phyloP scores from a whole-genome alignment of 1,284 basidiomycete species.

The Ustilago curta region DNA sequence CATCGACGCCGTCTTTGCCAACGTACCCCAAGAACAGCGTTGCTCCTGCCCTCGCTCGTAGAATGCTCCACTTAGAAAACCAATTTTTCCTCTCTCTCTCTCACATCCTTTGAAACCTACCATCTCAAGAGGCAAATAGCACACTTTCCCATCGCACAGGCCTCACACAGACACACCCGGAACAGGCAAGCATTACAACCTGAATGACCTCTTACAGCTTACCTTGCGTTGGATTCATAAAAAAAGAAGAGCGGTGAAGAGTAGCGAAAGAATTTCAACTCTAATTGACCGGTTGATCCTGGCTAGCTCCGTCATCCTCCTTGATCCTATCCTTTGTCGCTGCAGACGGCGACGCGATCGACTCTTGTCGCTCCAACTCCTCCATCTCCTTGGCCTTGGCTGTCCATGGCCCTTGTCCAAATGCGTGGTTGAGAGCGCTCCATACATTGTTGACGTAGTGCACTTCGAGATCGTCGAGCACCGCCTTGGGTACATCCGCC shows the following conservation, averaged over 20 bases:
- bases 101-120: no score
- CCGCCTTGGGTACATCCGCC: conserved; percentile 66
- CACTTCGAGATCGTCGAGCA: conserved; percentile 65
- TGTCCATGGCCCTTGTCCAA: conserved; percentile 66
- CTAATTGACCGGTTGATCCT: conserved; percentile 58
- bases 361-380: conserved; percentile 47
- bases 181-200: not conserved
- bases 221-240: no score
- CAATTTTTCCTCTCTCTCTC: no score
- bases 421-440: conserved; percentile 66
- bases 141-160: not conserved
- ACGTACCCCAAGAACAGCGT: conserved; percentile 40
- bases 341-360: conserved; percentile 1
- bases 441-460: conserved; percentile 68
- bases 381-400: conserved; percentile 59
- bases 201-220: no score
- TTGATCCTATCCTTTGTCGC: conserved; percentile 34
- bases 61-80: no score
- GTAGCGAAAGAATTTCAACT: not conserved
- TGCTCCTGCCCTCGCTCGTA: conserved; percentile 52
- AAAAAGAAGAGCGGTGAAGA: conserved; percentile 22
- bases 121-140: no score
- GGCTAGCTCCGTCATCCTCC: conserved; percentile 47
- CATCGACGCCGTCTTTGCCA: conserved; percentile 47
- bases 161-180: not conserved